Evolutionary conservation across 495 filamentous ascomycete genomes (phyloP).

Genomic region (Penicillium arizonense): DNA sequence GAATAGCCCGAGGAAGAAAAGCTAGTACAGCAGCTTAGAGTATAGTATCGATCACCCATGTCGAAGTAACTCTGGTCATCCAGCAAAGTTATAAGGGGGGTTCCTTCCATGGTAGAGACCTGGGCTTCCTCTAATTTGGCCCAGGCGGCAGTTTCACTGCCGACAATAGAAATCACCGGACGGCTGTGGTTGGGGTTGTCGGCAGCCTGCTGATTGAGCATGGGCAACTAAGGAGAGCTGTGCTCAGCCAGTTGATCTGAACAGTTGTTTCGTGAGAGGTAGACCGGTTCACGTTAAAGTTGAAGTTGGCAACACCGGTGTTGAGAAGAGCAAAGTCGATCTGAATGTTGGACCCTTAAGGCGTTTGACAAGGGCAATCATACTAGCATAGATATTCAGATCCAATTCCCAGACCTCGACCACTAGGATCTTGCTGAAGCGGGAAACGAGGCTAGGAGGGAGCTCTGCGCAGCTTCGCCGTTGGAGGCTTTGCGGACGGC

Average conservation of each 20-base stretch:
- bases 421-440: constrained; percentile 10
- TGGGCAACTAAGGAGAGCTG: constrained; percentile 49
- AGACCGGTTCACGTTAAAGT: constrained; percentile 21
- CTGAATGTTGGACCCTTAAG: constrained; percentile 26
- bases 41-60: constrained; percentile 31
- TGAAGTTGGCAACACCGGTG: constrained; percentile 40
- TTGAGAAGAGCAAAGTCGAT: constrained; percentile 55
- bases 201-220: constrained; percentile 28
- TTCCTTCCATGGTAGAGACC: constrained; percentile 11
- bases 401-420: constrained; percentile 53
- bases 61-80: constrained; percentile 41
- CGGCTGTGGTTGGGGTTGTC: constrained; percentile 16
- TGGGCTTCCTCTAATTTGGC: constrained; percentile 27
- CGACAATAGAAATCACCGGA: constrained; percentile 20
- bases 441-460: constrained; percentile 27
- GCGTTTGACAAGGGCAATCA: constrained; percentile 37
- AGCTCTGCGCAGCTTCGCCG: constrained; percentile 36
- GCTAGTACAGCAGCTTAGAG: constrained; percentile 41
- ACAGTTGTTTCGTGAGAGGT: constrained; percentile 43
- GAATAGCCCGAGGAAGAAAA: constrained; percentile 42
- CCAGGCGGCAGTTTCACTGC: constrained; percentile 3
- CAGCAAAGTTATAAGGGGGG: constrained; percentile 40
- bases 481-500: constrained; percentile 45
- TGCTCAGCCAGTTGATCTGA: constrained; percentile 42
- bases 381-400: constrained; percentile 42